Conservation (phyloP, 148 eudicot species). For the Chenopodium album region DNA sequence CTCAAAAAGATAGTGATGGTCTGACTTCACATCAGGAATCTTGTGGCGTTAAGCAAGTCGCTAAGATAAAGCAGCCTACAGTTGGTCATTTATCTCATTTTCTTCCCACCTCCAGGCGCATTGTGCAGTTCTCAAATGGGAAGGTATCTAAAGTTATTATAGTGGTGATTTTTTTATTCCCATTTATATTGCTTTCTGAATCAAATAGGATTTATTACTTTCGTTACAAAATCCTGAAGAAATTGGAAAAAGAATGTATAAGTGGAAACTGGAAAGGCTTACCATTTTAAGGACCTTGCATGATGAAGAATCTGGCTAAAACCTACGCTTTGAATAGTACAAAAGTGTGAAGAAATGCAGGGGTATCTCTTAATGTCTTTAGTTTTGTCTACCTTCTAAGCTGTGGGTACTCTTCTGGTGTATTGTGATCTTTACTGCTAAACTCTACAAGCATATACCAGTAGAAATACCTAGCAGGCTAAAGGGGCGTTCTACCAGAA, state of each 20-base stretch:
- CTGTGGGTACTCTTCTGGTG: neutral
- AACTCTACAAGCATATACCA: neutral
- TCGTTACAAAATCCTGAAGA: neutral
- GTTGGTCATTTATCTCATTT: conserved; percentile 61
- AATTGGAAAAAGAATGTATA: neutral
- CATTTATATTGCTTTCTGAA: neutral
- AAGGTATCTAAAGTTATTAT: conserved; percentile 47
- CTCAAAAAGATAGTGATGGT: conserved; percentile 25
- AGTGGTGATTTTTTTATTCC: neutral
- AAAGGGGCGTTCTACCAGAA: neutral
- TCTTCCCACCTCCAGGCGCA: conserved; percentile 90
- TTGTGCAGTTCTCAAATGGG: conserved; percentile 95
- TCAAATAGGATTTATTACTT: neutral
- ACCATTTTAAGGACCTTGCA: neutral
- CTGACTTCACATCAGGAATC: conserved; percentile 26
- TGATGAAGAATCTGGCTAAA: neutral
- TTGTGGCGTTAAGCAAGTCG: conserved; percentile 25
- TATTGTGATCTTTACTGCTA: neutral
- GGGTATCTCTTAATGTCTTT: neutral
- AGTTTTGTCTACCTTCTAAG: neutral
- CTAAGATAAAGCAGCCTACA: conserved; percentile 26
- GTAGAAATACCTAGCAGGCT: neutral
- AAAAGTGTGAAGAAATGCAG: neutral
- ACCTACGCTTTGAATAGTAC: neutral
- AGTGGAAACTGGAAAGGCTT: neutral